Percentiles rank a stretch among this genome's conserved stretches.
These are phyloP conservation scores for Camellia lanceoleosa DNA, from an alignment of 148 eudicot species.

Conservation along the genomic window DNA sequence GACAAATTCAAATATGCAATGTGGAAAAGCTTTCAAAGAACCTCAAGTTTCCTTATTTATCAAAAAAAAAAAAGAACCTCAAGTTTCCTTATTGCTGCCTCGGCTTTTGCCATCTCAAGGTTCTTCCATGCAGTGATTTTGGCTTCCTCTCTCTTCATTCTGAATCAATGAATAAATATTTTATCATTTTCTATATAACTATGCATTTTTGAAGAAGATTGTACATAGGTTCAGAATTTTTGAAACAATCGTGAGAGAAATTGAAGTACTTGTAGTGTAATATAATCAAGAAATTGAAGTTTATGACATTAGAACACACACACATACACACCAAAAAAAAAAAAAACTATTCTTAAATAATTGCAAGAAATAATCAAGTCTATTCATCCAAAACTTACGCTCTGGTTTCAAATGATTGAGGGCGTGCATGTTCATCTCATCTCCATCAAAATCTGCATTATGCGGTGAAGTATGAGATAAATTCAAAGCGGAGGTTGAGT, in stretches of 20 bases:
- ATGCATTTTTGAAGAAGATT: background rate
- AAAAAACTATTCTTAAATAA: background rate
- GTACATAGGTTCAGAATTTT: background rate
- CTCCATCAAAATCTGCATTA: constrained; percentile 99
- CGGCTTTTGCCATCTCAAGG: constrained; percentile 95
- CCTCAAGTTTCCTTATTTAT: no score
- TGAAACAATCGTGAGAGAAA: background rate
- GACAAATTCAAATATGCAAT: no score
- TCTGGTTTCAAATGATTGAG: constrained; percentile 97
- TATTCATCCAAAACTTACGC: constrained; percentile 92
- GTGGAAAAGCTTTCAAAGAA: no score
- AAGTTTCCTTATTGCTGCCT: constrained; percentile 82
- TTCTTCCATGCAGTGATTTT: constrained; percentile 96
- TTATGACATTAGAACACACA: background rate
- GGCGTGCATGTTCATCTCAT: constrained; percentile 99
- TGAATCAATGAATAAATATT: constrained; percentile 21
- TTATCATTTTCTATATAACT: background rate
- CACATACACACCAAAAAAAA: background rate
- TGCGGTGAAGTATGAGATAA: constrained; percentile 95
- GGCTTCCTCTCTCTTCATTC: constrained; percentile 79
- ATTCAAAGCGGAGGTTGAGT: constrained; percentile 89
- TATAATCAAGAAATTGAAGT: background rate
- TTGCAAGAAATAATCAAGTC: background rate
- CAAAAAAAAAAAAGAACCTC: no score
- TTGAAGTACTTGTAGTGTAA: background rate